Base-by-base conservation (phyloP, 306 rosid species). In the Nissolia schottii region DNA sequence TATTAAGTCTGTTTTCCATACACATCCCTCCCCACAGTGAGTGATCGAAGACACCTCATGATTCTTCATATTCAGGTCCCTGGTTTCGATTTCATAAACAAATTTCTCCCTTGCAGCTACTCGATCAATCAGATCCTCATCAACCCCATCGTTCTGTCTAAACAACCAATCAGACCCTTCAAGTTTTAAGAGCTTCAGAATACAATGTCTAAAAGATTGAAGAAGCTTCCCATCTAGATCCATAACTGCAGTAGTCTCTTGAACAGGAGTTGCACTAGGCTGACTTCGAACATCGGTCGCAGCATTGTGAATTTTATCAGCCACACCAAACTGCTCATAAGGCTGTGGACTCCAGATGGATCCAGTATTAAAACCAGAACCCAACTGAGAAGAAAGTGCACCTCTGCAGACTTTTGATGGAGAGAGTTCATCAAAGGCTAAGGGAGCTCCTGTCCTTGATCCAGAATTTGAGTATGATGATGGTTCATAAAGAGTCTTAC, bases 81-180 rank as follows among this genome's bases (percentile, higher is more conserved):
- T 46, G 79, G 66, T 71, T 87, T n/a, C 99, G 56, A 87, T 84
- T 63, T 95, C 97, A 73, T 76, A 84, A 43, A 86, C 76, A 73
- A 88, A 76, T 74, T 82, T 91, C 84, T 95, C 99, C 87, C 93
- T 82, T 15, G 92, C 92, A 66, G 97, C 99, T 74, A 95, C 96
- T 14, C 85, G 70, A 43, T 86, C 93, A 40, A 95, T 87, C 29
- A 95, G 86, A 76, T 95, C 97, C 88, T 95, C 99, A 34, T 95
- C 99, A 51, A 80, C 85, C 41, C 99, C 99, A 74, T 85, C 97
- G 73, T 86, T 88, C 79, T 91, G 99, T 25, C 78, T 79, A 77
- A 95, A 95, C 78, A 95, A 68, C 96, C 93, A 89, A 67, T 89
- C 99, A 12, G 99, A 91, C 27, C 99, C 99, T 69, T 95, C 99